A percentile compares a stretch with the other conserved stretches of the same genome.
phyloP scores from a whole-genome alignment of 352 stramenopile genomes.

The Globisporangium mamillatum region DNA sequence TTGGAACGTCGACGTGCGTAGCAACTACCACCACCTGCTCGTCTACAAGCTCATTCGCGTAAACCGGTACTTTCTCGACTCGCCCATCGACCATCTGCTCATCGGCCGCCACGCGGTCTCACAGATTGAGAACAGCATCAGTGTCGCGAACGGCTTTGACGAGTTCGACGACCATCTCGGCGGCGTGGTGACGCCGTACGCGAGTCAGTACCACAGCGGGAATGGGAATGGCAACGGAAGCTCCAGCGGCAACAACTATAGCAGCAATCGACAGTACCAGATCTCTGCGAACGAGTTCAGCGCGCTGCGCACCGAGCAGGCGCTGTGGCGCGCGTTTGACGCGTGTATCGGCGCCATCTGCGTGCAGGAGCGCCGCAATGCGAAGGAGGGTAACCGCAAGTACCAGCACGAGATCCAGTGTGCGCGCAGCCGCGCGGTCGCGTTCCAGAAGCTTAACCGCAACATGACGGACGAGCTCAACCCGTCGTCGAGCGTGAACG shows the following conservation, averaged over 20 bases:
- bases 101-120: conserved; percentile 49
- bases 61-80: conserved; percentile 63
- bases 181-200: conserved; percentile 9
- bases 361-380: conserved; percentile 49
- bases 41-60: conserved; percentile 62
- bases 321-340: conserved; percentile 75
- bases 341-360: conserved; percentile 63
- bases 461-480: conserved; percentile 36
- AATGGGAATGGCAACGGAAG: conserved; percentile 16
- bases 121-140: conserved; percentile 29
- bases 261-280: conserved; percentile 3
- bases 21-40: conserved; percentile 73
- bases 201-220: conserved; percentile 2
- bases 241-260: conserved; percentile 9
- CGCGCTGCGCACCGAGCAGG: conserved; percentile 54
- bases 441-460: conserved; percentile 55
- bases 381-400: conserved; percentile 54
- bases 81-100: conserved; percentile 63
- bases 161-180: conserved; percentile 25
- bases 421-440: conserved; percentile 42
- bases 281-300: conserved; percentile 48
- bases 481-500: conserved; percentile 39
- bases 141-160: conserved; percentile 24
- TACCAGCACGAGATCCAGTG: conserved; percentile 56
- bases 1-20: conserved; percentile 70